These are phyloP conservation scores for Candida odintsovae DNA, from an alignment of 805 yeast species.

Conservation along the genomic window DNA sequence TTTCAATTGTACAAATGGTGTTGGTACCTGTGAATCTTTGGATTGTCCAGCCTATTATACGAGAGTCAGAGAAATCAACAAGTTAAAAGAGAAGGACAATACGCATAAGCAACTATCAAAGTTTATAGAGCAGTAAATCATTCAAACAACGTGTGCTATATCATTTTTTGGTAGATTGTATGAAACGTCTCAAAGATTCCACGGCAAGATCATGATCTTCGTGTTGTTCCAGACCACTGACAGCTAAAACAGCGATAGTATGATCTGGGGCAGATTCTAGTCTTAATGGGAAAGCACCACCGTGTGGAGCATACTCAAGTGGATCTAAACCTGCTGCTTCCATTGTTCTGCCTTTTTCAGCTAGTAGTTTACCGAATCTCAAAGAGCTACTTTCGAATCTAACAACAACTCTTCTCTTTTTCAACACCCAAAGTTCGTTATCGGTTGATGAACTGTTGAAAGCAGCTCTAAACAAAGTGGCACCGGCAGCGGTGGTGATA, in stretches of 20 bases:
- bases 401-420: conserved; percentile 43
- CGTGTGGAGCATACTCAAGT: conserved; percentile 44
- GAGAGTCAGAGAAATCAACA: conserved; percentile 36
- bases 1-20: conserved; percentile 30
- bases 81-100: conserved; percentile 19
- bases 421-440: conserved; percentile 47
- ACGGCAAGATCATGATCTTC: conserved; percentile 48
- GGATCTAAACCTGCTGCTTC: conserved; percentile 36
- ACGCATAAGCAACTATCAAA: conserved; percentile 3
- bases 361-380: conserved; percentile 39
- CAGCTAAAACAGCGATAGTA: conserved; percentile 43
- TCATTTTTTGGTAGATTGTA: background rate
- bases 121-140: conserved; percentile 3
- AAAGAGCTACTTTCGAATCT: conserved; percentile 45
- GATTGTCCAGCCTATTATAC: conserved; percentile 63
- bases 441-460: conserved; percentile 31
- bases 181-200: conserved; percentile 20
- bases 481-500: conserved; percentile 40
- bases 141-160: background rate
- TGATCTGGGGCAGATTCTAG: conserved; percentile 23
- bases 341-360: conserved; percentile 29
- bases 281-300: conserved; percentile 51
- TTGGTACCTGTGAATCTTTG: conserved; percentile 46
- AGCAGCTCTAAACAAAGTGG: conserved; percentile 39
- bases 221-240: conserved; percentile 51